These are phyloP conservation scores for Suillus americanus DNA, from an alignment of 768 basidiomycete genomes.

Conservation along the genomic window DNA sequence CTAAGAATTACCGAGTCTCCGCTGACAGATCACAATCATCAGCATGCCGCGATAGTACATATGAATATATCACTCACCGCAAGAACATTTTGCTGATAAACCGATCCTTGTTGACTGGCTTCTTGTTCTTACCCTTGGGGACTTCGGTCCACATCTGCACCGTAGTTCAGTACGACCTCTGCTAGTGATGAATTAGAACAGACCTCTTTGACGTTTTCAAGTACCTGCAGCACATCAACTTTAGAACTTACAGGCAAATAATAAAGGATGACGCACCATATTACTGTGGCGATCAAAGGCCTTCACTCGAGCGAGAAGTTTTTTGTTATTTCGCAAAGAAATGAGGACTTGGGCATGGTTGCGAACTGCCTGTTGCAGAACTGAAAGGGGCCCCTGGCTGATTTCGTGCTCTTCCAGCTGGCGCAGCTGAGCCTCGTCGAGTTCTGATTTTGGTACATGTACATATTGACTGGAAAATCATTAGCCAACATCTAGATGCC, in stretches of 20 bases:
- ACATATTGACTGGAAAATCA: slow-evolving; percentile 79
- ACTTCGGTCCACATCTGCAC: slow-evolving; percentile 97
- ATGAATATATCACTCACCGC: slow-evolving; percentile 48
- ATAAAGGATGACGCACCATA: slow-evolving; percentile 63
- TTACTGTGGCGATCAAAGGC: slow-evolving; percentile 99
- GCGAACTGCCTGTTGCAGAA: slow-evolving; percentile 94
- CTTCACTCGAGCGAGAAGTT: slow-evolving; percentile 92
- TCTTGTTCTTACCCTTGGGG: slow-evolving; percentile 98
- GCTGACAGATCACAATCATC: slow-evolving; percentile 37
- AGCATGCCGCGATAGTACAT: slow-evolving; percentile 12
- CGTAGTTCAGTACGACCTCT: slow-evolving; percentile 7
- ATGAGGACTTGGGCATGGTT: slow-evolving; percentile 98
- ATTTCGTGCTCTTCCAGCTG: slow-evolving; percentile 98
- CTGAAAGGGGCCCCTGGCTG: slow-evolving; percentile 94
- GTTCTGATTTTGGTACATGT: slow-evolving; percentile 93
- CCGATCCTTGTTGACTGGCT: slow-evolving; percentile 97
- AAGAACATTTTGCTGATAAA: slow-evolving; percentile 99
- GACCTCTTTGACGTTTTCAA: slow-evolving; percentile 98
- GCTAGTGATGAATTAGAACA: slow-evolving; percentile 21
- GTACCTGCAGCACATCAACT: slow-evolving; percentile 52
- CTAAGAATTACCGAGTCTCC: slow-evolving; percentile 98
- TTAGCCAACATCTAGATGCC: slow-evolving; percentile 11
- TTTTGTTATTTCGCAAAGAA: slow-evolving; percentile 97
- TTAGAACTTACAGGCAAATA: slow-evolving; percentile 11
- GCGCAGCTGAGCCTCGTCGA: slow-evolving; percentile 94